Evolutionary conservation across 345 rosid species (phyloP).

Genomic region (Angophora floribunda): DNA sequence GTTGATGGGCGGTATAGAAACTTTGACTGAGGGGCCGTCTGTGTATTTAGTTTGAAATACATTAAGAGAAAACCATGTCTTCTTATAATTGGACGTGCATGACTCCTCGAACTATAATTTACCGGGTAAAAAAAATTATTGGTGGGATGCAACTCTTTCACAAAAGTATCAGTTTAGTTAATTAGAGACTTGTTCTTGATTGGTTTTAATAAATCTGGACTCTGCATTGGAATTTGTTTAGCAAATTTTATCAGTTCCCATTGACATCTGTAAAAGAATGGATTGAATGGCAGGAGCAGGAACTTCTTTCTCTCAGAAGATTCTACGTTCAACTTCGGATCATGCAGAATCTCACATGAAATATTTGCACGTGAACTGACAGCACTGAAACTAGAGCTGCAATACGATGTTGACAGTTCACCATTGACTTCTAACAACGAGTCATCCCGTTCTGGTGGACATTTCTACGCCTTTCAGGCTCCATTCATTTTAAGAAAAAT

Average conservation of each 20-base stretch:
- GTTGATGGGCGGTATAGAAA: neutral
- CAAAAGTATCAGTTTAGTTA: neutral
- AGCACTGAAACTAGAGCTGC: neutral
- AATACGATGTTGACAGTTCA: neutral
- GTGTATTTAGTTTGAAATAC: no score
- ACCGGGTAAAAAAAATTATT: neutral
- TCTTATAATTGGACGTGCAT: neutral
- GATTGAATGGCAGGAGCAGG: neutral
- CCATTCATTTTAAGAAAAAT: no score
- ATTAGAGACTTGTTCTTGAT: neutral
- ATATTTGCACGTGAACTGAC: neutral
- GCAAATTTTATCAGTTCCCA: neutral
- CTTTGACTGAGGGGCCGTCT: neutral
- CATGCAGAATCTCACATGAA: no score
- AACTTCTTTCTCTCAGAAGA: neutral
- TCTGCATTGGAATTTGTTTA: neutral
- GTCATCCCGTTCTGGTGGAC: neutral
- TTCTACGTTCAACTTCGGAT: neutral
- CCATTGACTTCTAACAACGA: neutral
- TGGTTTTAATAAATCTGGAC: neutral
- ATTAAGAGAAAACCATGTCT: neutral
- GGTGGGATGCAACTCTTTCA: neutral
- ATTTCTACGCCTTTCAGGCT: neutral
- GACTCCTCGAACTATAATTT: neutral
- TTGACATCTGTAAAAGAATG: neutral